These are phyloP conservation scores for Dioszegia hungarica DNA, from an alignment of 768 basidiomycete species.

Conservation along the genomic window DNA sequence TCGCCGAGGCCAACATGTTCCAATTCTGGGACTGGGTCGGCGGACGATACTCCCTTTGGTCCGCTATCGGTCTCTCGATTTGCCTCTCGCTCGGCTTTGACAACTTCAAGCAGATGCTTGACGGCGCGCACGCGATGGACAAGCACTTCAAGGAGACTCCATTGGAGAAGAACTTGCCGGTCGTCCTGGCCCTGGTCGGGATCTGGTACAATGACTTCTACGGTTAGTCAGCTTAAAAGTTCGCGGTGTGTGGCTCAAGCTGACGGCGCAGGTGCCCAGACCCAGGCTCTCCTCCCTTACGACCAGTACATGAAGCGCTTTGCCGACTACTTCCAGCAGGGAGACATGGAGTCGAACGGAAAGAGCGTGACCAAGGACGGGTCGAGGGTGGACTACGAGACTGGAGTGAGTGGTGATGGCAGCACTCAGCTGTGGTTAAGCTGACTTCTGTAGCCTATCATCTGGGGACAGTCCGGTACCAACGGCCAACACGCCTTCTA, in stretches of 20 bases:
- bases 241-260: neutral
- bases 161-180: constrained; percentile 84
- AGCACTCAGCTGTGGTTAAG: neutral
- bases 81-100: constrained; percentile 88
- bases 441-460: constrained; percentile 67
- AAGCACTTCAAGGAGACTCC: constrained; percentile 88
- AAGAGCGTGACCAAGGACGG: constrained; percentile 94
- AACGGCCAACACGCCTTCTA: constrained; percentile 99
- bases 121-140: constrained; percentile 96
- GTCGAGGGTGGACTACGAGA: constrained; percentile 88
- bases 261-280: constrained; percentile 66
- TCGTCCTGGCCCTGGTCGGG: constrained; percentile 79
- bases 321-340: constrained; percentile 99
- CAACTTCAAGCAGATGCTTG: constrained; percentile 82
- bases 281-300: constrained; percentile 89
- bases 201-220: constrained; percentile 99
- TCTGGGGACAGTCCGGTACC: constrained; percentile 97
- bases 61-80: constrained; percentile 93
- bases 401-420: constrained; percentile 62
- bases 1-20: constrained; percentile 91
- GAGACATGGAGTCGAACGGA: constrained; percentile 99
- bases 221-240: constrained; percentile 50
- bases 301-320: constrained; percentile 99
- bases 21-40: constrained; percentile 99
- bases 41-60: constrained; percentile 96